Percentiles rank a stretch among this genome's conserved stretches.
phyloP scores from a whole-genome alignment of 2,329 filamentous ascomycete genomes.

The Pseudogymnoascus sp. region DNA sequence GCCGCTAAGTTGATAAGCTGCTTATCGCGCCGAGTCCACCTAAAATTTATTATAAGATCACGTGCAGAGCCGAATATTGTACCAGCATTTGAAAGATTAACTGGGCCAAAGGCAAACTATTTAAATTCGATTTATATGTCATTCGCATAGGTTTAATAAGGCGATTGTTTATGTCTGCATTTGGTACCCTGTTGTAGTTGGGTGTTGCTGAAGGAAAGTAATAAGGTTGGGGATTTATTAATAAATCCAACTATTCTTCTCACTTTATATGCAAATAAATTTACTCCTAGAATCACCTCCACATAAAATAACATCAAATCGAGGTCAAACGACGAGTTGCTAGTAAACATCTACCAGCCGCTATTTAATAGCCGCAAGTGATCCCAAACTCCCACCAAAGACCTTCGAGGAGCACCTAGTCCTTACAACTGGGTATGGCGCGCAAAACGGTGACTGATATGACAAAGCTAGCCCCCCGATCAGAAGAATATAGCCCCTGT shows the following conservation, averaged over 20 bases:
- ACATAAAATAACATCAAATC: background rate
- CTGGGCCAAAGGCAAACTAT: background rate
- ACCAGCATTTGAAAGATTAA: background rate
- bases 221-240: background rate
- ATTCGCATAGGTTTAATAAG: background rate
- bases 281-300: no score
- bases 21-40: background rate
- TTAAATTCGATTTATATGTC: background rate
- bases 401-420: background rate
- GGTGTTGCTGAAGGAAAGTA: background rate
- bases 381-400: background rate
- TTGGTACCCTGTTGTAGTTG: no score
- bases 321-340: background rate
- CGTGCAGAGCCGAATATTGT: background rate
- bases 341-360: background rate
- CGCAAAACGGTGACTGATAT: background rate
- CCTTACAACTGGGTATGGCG: background rate
- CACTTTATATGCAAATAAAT: background rate
- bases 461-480: background rate
- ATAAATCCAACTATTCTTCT: background rate
- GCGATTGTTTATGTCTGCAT: no score
- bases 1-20: slow-evolving; percentile 6
- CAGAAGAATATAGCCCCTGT: background rate
- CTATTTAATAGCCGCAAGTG: background rate
- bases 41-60: background rate